phyloP scores from a whole-genome alignment of 2,329 filamentous ascomycete genomes.

The Aspergillus nomiae region DNA sequence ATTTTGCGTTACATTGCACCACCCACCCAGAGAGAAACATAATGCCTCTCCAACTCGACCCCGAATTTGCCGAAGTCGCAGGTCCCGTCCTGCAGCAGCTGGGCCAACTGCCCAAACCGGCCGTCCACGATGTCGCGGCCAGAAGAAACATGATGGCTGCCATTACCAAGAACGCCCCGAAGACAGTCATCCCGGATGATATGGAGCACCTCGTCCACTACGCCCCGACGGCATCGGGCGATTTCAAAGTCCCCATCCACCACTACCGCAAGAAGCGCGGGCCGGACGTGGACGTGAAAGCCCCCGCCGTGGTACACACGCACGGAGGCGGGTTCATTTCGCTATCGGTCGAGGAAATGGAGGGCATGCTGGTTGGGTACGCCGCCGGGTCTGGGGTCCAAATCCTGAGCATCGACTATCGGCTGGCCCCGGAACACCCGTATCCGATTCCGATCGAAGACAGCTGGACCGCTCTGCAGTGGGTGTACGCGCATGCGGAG shows the following conservation, averaged over 20 bases:
- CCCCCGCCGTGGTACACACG: slow-evolving; percentile 37
- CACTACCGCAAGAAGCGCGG: slow-evolving; percentile 12
- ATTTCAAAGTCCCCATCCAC: slow-evolving; percentile 14
- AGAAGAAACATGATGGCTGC: not conserved
- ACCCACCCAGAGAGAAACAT: not conserved
- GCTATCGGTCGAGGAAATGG: slow-evolving; percentile 29
- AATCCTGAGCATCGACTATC: slow-evolving; percentile 45
- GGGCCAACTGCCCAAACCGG: slow-evolving; percentile 3
- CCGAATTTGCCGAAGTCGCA: slow-evolving; percentile 14
- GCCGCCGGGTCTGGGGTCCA: slow-evolving; percentile 31
- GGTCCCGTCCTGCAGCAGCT: slow-evolving; percentile 12
- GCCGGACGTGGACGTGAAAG: not conserved
- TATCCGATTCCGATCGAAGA: slow-evolving; percentile 43
- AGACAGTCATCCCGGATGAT: slow-evolving; percentile 7
- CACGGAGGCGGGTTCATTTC: slow-evolving; percentile 48
- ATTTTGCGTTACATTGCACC: not conserved
- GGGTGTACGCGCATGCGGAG: slow-evolving; percentile 32
- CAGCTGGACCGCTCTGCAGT: slow-evolving; percentile 42
- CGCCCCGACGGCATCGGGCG: not conserved
- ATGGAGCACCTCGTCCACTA: slow-evolving; percentile 16
- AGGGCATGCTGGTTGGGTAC: slow-evolving; percentile 25
- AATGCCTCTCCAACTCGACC: slow-evolving; percentile 20
- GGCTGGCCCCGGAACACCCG: slow-evolving; percentile 46
- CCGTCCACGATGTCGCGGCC: not conserved
- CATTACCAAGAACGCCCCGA: not conserved